Conservation (phyloP, 768 basidiomycete genomes). For the Hysterangium stoloniferum region DNA sequence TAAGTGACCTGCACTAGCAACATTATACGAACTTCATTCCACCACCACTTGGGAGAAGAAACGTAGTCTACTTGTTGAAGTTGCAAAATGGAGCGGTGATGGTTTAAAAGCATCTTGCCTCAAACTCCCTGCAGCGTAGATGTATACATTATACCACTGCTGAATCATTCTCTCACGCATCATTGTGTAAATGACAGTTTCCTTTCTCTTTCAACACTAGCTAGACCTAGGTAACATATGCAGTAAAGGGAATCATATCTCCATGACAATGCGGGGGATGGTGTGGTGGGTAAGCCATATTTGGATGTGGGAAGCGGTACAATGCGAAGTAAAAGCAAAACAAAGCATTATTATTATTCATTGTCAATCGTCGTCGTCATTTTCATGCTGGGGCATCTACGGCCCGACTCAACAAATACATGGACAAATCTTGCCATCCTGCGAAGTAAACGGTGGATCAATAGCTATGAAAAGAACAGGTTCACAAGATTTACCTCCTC, state of each 20-base stretch:
- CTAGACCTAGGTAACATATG: constrained; percentile 1
- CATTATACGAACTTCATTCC: constrained; percentile 76
- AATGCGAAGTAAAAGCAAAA: constrained; percentile 5
- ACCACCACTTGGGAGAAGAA: constrained; percentile 69
- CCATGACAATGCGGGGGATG: neutral
- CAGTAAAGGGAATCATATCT: constrained; percentile 2
- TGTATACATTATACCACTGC: neutral
- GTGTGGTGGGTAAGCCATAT: neutral
- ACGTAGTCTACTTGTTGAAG: constrained; percentile 61
- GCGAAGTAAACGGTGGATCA: neutral
- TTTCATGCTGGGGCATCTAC: constrained; percentile 2
- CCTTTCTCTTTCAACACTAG: neutral
- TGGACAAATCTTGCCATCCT: constrained; percentile 11
- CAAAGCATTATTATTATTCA: neutral
- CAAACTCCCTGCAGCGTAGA: constrained; percentile 30
- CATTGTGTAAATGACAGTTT: neutral
- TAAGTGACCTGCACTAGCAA: constrained; percentile 38
- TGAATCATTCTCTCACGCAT: too few relatives aligned
- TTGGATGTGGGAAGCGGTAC: too few relatives aligned
- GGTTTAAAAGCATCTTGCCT: constrained; percentile 68
- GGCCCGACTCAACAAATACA: constrained; percentile 49
- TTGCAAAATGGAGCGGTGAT: constrained; percentile 83
- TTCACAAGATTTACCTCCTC: constrained; percentile 52
- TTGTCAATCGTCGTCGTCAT: neutral
- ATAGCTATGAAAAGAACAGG: neutral